phyloP scores from a whole-genome alignment of 1,284 basidiomycete species.

The Ustilago sp. region DNA sequence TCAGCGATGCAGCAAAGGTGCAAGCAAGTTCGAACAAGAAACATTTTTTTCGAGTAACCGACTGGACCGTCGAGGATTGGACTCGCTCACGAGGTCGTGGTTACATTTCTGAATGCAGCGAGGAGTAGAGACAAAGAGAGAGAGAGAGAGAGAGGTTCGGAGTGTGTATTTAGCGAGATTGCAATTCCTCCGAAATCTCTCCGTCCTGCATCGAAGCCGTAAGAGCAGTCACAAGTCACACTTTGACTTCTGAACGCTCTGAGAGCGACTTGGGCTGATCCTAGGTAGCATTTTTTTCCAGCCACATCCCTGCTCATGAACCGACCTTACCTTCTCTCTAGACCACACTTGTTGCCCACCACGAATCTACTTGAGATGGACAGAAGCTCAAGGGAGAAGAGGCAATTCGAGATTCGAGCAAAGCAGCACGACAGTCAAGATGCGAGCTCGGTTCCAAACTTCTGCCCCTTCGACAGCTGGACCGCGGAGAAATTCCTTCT shows the following conservation, averaged over 20 bases:
- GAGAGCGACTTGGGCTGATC: constrained; percentile 1
- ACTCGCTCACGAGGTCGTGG: constrained; percentile 10
- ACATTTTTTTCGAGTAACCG: background rate
- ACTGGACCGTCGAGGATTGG: background rate
- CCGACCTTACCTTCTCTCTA: background rate
- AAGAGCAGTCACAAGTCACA: no score
- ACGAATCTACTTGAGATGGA: background rate
- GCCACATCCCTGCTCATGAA: background rate
- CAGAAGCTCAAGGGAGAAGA: background rate
- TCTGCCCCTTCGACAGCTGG: background rate
- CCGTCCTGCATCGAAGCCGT: constrained; percentile 4
- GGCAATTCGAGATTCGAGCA: background rate
- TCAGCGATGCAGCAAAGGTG: background rate
- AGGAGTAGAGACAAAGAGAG: background rate
- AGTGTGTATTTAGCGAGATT: constrained; percentile 14
- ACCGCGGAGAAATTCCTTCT: constrained; percentile 16
- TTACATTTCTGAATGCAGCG: constrained; percentile 9
- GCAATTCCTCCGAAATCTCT: constrained; percentile 22
- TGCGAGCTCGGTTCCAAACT: constrained; percentile 7
- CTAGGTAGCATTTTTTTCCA: background rate
- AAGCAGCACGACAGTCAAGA: constrained; percentile 17
- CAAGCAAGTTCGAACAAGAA: background rate
- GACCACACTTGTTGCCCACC: background rate
- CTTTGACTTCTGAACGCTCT: background rate
- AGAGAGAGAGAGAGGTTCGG: background rate